Percentiles rank a stretch among this genome's conserved stretches.
phyloP scores from a whole-genome alignment of 805 yeast genomes.

The Allodekkera sacchari region DNA sequence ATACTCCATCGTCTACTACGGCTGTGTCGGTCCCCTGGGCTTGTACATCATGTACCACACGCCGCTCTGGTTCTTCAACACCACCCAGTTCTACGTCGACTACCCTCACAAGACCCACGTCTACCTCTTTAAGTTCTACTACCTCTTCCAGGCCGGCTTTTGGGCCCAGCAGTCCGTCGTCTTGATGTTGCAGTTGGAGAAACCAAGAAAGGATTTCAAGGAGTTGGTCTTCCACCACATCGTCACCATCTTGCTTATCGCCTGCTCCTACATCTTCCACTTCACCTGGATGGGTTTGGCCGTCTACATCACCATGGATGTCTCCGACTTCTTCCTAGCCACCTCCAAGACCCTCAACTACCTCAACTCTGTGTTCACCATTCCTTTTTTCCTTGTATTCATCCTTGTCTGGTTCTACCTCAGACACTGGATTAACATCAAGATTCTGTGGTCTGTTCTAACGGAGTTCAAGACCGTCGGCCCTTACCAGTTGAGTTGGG shows the following conservation, averaged over 20 bases:
- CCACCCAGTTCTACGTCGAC: constrained; percentile 65
- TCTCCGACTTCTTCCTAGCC: constrained; percentile 84
- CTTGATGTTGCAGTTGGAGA: constrained; percentile 75
- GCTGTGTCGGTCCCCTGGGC: constrained; percentile 77
- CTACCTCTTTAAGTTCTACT: constrained; percentile 66
- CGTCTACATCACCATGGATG: constrained; percentile 91
- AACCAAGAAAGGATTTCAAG: constrained; percentile 88
- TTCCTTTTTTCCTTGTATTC: constrained; percentile 62
- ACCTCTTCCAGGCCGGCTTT: constrained; percentile 88
- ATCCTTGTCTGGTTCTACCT: constrained; percentile 73
- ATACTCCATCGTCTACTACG: constrained; percentile 75
- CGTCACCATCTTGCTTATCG: constrained; percentile 80
- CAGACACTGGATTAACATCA: constrained; percentile 79
- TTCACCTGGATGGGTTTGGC: constrained; percentile 94
- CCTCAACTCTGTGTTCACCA: constrained; percentile 56
- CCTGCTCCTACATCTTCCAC: constrained; percentile 85
- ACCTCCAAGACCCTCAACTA: constrained; percentile 82
- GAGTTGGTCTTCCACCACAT: constrained; percentile 92
- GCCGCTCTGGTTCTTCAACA: constrained; percentile 86
- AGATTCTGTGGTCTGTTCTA: constrained; percentile 72
- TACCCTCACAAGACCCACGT: constrained; percentile 81
- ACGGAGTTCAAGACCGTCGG: constrained; percentile 88
- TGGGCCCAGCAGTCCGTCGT: constrained; percentile 96
- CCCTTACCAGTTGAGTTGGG: constrained; percentile 71
- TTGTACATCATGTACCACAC: constrained; percentile 76